Conservation (phyloP, 768 basidiomycete species). For the Phylloporus sp. region DNA sequence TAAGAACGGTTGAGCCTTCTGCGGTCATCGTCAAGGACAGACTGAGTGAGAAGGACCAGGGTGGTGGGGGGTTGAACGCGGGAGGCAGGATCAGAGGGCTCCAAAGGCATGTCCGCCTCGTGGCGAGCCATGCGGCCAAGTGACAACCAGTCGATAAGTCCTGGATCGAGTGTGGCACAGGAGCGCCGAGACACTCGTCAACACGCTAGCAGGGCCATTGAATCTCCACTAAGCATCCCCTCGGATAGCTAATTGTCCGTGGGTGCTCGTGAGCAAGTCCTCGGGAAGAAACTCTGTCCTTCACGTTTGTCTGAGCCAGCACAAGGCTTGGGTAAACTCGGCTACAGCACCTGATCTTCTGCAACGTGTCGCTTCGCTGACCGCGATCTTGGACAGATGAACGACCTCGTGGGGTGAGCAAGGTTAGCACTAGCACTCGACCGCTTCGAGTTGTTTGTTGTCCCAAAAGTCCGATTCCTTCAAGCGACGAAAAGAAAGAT, state of each 20-base stretch:
- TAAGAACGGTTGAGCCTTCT: neutral
- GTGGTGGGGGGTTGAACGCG: constrained; percentile 5
- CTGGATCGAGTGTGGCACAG: neutral
- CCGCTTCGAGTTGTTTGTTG: neutral
- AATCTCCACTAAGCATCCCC: neutral
- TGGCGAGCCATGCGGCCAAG: constrained; percentile 19
- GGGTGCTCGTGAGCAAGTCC: neutral
- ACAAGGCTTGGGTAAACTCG: constrained; percentile 2
- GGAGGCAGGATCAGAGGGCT: constrained; percentile 1
- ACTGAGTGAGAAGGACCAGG: neutral
- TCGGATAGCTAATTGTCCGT: constrained; percentile 7
- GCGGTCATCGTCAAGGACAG: constrained; percentile 7
- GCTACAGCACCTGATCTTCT: constrained; percentile 6
- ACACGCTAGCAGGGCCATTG: constrained; percentile 5
- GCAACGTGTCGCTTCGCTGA: constrained; percentile 12
- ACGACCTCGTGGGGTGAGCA: constrained; percentile 19
- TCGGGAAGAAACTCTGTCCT: too few species aligned
- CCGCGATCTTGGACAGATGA: too few species aligned
- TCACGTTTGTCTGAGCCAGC: constrained; percentile 2
- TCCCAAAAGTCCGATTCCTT: too few species aligned
- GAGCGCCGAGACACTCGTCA: neutral
- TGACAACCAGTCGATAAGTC: constrained; percentile 11
- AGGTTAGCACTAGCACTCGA: neutral
- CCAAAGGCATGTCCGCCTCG: constrained; percentile 17
- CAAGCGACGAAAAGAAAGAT: too few species aligned